A percentile compares a stretch with the other conserved stretches of the same genome.
These are phyloP conservation scores for Biscogniauxia sp. DNA, from an alignment of 2,329 filamentous ascomycete species.

Conservation along the genomic window DNA sequence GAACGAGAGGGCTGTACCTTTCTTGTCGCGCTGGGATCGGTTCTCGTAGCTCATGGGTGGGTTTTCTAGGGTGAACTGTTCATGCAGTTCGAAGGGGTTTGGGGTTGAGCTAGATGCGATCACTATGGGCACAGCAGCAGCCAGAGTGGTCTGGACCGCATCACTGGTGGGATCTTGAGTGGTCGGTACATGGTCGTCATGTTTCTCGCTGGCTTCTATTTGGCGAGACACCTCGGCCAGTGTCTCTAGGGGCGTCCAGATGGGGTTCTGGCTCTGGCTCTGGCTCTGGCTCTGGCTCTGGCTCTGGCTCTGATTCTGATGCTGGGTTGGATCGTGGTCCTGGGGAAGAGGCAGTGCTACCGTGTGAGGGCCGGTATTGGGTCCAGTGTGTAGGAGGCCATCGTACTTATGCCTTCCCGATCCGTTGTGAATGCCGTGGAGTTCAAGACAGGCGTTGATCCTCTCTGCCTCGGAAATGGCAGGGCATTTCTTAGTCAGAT, in stretches of 20 bases:
- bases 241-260: constrained; percentile 80
- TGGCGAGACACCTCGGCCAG: constrained; percentile 85
- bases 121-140: constrained; percentile 18
- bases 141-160: constrained; percentile 24
- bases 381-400: constrained; percentile 24
- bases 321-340: constrained; percentile 2
- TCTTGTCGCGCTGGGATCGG: constrained; percentile 33
- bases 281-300: constrained; percentile 30
- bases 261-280: constrained; percentile 47
- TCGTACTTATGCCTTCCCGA: constrained; percentile 16
- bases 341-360: constrained; percentile 9
- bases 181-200: constrained; percentile 42
- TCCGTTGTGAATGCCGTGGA: constrained; percentile 63
- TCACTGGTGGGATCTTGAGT: constrained; percentile 20
- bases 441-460: constrained; percentile 69
- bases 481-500: constrained; percentile 84
- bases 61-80: constrained; percentile 58
- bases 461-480: constrained; percentile 73
- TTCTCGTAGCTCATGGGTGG: constrained; percentile 50
- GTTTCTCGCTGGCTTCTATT: constrained; percentile 65
- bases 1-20: constrained; percentile 30
- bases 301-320: neutral
- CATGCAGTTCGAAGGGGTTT: constrained; percentile 50
- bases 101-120: constrained; percentile 16
- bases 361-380: constrained; percentile 30